A percentile compares a stretch with the other conserved stretches of the same genome.
Evolutionary conservation across 768 basidiomycete species (phyloP).

Genomic region (Hygrocybe punicea): DNA sequence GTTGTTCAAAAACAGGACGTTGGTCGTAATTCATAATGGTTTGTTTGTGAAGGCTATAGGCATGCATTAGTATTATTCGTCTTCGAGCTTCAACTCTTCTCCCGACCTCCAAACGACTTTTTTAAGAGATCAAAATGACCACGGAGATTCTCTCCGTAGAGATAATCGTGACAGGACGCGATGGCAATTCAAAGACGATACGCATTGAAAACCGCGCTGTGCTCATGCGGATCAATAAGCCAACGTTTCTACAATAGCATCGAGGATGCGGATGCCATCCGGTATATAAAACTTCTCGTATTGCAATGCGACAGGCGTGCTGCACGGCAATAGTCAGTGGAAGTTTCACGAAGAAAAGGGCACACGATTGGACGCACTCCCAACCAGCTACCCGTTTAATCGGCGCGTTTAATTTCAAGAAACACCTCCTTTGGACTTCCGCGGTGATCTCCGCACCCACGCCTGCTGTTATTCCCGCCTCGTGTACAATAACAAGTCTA

Average conservation of each 20-base stretch:
- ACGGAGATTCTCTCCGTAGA: too few relatives aligned
- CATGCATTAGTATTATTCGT: too few relatives aligned
- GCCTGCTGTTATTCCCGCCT: slow-evolving; percentile 83
- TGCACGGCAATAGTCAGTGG: slow-evolving; percentile 25
- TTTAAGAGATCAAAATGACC: too few relatives aligned
- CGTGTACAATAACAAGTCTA: slow-evolving; percentile 84
- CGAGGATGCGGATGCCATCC: slow-evolving; percentile 77
- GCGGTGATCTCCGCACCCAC: slow-evolving; percentile 92
- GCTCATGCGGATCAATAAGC: slow-evolving; percentile 45
- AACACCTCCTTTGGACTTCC: slow-evolving; percentile 84
- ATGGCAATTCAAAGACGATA: slow-evolving; percentile 4
- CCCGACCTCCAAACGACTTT: too few relatives aligned
- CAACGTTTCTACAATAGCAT: slow-evolving; percentile 81
- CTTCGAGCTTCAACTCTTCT: too few relatives aligned
- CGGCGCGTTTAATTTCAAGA: slow-evolving; percentile 84
- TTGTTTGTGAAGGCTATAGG: too few relatives aligned
- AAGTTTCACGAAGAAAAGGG: background rate
- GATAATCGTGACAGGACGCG: background rate
- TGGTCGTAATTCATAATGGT: background rate
- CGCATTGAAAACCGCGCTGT: background rate
- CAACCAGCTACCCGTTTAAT: slow-evolving; percentile 85
- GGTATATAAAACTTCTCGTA: slow-evolving; percentile 94
- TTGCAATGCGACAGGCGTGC: slow-evolving; percentile 77
- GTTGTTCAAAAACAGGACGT: slow-evolving; percentile 24
- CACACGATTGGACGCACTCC: slow-evolving; percentile 66